These are phyloP conservation scores for Artemisia annua DNA, from an alignment of 129 eudicot genomes.

Conservation along the genomic window DNA sequence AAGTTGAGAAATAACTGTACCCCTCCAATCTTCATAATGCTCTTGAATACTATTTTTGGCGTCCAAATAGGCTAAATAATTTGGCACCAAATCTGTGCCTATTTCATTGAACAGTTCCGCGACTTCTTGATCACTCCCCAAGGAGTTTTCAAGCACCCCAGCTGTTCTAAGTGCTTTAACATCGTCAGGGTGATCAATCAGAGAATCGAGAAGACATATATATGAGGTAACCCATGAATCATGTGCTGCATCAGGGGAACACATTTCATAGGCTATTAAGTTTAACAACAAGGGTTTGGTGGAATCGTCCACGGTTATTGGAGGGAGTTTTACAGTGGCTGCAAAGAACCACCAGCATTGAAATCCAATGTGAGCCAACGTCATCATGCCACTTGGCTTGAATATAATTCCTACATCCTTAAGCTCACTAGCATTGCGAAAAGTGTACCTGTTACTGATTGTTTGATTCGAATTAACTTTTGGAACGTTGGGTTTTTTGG, in stretches of 20 bases:
- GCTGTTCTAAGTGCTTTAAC: slow-evolving; percentile 30
- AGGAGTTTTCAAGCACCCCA: slow-evolving; percentile 23
- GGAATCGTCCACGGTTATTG: too few relatives aligned
- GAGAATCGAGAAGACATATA: slow-evolving; percentile 41
- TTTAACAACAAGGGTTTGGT: too few relatives aligned
- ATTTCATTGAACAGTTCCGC: slow-evolving; percentile 32
- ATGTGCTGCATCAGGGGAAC: slow-evolving; percentile 14
- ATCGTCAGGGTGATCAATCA: slow-evolving; percentile 32
- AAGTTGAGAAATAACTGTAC: slow-evolving; percentile 23
- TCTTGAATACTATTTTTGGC: slow-evolving; percentile 12
- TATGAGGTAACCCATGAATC: slow-evolving; percentile 42
- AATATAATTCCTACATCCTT: too few relatives aligned
- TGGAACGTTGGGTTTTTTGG: background rate
- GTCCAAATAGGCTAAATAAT: background rate
- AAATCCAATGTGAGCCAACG: too few relatives aligned
- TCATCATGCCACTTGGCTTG: too few relatives aligned
- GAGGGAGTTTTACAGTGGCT: too few relatives aligned
- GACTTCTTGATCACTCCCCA: slow-evolving; percentile 37
- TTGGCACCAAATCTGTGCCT: slow-evolving; percentile 19
- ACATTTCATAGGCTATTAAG: slow-evolving; percentile 47
- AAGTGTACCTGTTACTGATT: too few relatives aligned
- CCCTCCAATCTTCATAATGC: slow-evolving; percentile 10
- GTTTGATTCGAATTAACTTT: too few relatives aligned
- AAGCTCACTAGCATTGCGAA: too few relatives aligned
- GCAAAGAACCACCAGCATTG: too few relatives aligned